These are phyloP conservation scores for Aspergillus oerlinghausenensis DNA, from an alignment of 2,329 filamentous ascomycete genomes.

Conservation along the genomic window DNA sequence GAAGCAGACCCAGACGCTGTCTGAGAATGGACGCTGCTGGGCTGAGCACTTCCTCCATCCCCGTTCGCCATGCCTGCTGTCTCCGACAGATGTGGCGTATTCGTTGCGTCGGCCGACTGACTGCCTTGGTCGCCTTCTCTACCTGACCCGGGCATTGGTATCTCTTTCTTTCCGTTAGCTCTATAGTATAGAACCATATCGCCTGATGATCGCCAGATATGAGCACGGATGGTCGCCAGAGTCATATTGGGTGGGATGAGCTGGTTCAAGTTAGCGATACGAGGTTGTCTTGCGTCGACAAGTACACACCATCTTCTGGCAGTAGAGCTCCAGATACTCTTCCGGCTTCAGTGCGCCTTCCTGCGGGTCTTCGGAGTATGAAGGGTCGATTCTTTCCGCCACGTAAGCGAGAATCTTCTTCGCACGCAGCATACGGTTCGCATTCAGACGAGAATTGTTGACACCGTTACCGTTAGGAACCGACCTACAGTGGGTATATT, in stretches of 20 bases:
- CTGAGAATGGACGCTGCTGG: constrained; percentile 29
- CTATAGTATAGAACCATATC: constrained; percentile 91
- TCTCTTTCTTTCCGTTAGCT: constrained; percentile 72
- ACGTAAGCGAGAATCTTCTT: constrained; percentile 93
- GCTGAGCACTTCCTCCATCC: constrained; percentile 17
- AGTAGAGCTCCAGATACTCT: constrained; percentile 92
- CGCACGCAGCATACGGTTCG: constrained; percentile 91
- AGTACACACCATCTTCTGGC: constrained; percentile 76
- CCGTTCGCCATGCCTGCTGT: constrained; percentile 15
- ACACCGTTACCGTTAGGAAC: constrained; percentile 21
- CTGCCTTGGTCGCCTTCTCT: constrained; percentile 15
- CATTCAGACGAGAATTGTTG: constrained; percentile 84
- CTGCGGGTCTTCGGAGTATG: constrained; percentile 55
- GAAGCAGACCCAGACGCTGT: constrained; percentile 26
- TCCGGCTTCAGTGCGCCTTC: constrained; percentile 67
- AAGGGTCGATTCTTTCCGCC: constrained; percentile 80
- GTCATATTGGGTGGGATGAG: constrained; percentile 74
- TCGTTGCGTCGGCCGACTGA: constrained; percentile 7
- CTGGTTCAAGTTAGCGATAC: constrained; percentile 21
- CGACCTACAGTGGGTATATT: constrained; percentile 10
- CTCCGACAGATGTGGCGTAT: constrained; percentile 1
- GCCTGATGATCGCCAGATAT: constrained; percentile 92
- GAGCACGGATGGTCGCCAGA: constrained; percentile 83
- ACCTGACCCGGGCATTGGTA: constrained; percentile 24
- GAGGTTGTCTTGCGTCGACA: neutral